phyloP scores from a whole-genome alignment of 2,329 filamentous ascomycete genomes.

The Epichloe glyceriae region DNA sequence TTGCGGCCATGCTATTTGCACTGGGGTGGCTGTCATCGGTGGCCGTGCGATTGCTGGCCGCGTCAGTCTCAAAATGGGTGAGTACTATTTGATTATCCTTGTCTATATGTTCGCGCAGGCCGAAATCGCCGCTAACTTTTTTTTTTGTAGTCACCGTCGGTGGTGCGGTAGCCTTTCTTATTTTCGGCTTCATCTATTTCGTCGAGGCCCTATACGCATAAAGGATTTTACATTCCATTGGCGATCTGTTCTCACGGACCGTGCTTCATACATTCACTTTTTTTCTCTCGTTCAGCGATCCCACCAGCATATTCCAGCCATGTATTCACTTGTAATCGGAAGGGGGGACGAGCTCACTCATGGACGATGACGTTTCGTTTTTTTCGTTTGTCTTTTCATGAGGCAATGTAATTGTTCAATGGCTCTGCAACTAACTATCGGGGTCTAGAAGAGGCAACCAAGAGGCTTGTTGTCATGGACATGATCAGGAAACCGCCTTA shows the following conservation, averaged over 20 bases:
- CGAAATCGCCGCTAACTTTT: neutral
- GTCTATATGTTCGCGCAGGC: neutral
- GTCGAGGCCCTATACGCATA: constrained; percentile 59
- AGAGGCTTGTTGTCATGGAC: neutral
- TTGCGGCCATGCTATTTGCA: constrained; percentile 78
- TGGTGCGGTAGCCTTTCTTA: constrained; percentile 76
- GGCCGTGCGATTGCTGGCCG: constrained; percentile 83
- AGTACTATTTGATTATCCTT: constrained; percentile 27
- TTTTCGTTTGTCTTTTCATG: neutral
- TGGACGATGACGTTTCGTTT: neutral
- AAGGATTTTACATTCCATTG: neutral
- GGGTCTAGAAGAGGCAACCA: neutral
- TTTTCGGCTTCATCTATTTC: constrained; percentile 87
- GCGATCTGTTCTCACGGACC: neutral
- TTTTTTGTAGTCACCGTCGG: constrained; percentile 65
- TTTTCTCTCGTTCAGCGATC: neutral
- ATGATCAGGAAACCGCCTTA: neutral
- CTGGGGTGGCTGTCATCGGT: constrained; percentile 79
- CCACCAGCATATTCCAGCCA: neutral
- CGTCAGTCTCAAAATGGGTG: constrained; percentile 93
- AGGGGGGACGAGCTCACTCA: neutral
- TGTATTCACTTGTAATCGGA: neutral
- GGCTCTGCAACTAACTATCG: neutral
- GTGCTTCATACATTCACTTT: neutral
- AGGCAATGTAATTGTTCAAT: neutral